These are phyloP conservation scores for Gaertneriomyces sp. DNA, from an alignment of 192 early-diverging fungal species.

Conservation along the genomic window DNA sequence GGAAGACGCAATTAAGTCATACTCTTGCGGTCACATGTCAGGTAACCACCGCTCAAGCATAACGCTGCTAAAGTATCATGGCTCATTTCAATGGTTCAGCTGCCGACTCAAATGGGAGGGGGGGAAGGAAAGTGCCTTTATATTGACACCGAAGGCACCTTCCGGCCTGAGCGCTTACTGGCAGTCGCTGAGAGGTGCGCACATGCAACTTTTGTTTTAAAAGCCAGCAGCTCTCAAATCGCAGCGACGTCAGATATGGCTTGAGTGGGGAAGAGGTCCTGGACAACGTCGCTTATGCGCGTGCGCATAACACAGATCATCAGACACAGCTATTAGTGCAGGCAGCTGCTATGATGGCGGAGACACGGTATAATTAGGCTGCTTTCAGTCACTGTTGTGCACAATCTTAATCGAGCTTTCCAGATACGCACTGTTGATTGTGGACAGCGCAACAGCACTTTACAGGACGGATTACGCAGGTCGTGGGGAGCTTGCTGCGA, in stretches of 20 bases:
- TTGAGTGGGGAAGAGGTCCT: constrained; percentile 81
- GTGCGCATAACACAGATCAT: constrained; percentile 95
- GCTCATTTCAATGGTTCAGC: constrained; percentile 11
- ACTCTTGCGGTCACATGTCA: constrained; percentile 95
- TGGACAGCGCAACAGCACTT: constrained; percentile 88
- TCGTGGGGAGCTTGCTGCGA: constrained; percentile 88
- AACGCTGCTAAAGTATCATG: not conserved
- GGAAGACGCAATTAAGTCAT: constrained; percentile 96
- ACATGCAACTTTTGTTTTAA: constrained; percentile 6
- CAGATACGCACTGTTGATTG: constrained; percentile 79
- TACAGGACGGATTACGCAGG: constrained; percentile 97
- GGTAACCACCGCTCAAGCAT: constrained; percentile 32
- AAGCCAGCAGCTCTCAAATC: not conserved
- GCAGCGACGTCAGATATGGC: constrained; percentile 40
- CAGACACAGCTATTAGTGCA: constrained; percentile 80
- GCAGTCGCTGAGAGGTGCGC: constrained; percentile 76
- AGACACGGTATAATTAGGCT: constrained; percentile 50
- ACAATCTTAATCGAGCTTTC: constrained; percentile 8
- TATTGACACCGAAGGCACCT: constrained; percentile 96
- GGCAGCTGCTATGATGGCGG: constrained; percentile 87
- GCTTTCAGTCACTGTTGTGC: not conserved
- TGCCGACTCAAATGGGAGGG: constrained; percentile 84
- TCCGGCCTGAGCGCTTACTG: constrained; percentile 85
- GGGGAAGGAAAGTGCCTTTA: constrained; percentile 94
- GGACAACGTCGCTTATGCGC: constrained; percentile 91